Conservation (phyloP, 352 stramenopile genomes). For the Globisporangium radiosum region DNA sequence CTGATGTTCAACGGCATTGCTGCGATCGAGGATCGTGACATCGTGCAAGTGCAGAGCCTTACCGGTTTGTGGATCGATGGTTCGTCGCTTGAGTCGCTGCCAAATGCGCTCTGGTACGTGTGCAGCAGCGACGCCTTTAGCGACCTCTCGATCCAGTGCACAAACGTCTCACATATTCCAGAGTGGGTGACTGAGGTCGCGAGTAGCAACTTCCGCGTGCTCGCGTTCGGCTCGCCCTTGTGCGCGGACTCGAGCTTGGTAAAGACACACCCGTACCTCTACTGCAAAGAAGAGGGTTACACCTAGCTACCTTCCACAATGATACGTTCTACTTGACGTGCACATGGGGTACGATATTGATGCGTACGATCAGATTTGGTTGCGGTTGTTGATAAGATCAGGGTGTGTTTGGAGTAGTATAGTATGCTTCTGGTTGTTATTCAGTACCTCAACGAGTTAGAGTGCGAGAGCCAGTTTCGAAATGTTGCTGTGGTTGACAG, state of each 20-base stretch:
- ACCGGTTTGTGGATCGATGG: slow-evolving; percentile 4
- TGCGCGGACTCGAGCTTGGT: slow-evolving; percentile 3
- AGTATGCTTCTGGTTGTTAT: too few species aligned
- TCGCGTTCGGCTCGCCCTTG: slow-evolving; percentile 13
- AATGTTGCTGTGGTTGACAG: too few species aligned
- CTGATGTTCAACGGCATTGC: neutral
- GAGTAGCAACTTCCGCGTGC: neutral
- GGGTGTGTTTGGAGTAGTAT: too few species aligned
- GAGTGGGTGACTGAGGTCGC: slow-evolving; percentile 3
- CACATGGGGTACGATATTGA: too few species aligned
- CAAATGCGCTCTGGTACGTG: slow-evolving; percentile 6
- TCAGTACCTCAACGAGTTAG: too few species aligned
- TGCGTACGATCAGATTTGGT: too few species aligned
- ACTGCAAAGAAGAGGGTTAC: too few species aligned
- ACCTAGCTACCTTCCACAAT: too few species aligned
- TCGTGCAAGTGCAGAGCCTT: neutral
- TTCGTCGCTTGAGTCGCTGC: neutral
- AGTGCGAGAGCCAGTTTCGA: too few species aligned
- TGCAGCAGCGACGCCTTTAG: neutral
- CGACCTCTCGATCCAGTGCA: slow-evolving; percentile 9
- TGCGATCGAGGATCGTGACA: neutral
- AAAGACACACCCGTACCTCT: too few species aligned
- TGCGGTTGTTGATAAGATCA: too few species aligned
- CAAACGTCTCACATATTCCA: neutral
- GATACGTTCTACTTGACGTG: too few species aligned